Conservation (phyloP, 371 early-diverging fungal species). For the Blyttiomyces sp. region DNA sequence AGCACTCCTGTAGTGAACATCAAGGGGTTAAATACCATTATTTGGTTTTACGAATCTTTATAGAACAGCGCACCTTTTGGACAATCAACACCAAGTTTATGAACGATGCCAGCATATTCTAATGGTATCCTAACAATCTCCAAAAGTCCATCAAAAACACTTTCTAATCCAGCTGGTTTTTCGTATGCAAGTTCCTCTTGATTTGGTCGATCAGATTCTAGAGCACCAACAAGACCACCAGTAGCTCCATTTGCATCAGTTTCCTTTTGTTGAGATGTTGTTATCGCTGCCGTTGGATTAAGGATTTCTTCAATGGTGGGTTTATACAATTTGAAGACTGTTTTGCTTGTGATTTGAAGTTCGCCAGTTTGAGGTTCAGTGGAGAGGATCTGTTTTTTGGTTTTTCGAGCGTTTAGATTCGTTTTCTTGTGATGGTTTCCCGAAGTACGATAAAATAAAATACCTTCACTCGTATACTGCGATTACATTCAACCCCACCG, state of each 20-base stretch:
- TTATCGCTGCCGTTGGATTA: neutral
- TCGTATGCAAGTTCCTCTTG: neutral
- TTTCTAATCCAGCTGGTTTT: conserved; percentile 19
- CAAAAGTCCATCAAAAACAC: conserved; percentile 42
- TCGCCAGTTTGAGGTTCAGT: neutral
- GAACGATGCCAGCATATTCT: conserved; percentile 61
- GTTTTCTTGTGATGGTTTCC: neutral
- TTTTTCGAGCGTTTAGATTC: neutral
- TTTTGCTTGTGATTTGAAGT: neutral
- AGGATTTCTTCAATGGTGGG: neutral
- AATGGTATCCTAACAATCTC: conserved; percentile 81
- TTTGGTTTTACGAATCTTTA: neutral
- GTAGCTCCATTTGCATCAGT: too few relatives aligned
- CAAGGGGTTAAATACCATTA: conserved; percentile 10
- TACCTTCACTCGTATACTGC: neutral
- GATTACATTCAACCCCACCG: too few relatives aligned
- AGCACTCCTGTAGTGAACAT: conserved; percentile 59
- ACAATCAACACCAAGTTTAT: conserved; percentile 67
- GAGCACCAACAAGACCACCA: too few relatives aligned
- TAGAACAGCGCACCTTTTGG: conserved; percentile 61
- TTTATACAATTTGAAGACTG: neutral
- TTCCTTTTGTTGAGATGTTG: too few relatives aligned
- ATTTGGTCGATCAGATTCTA: too few relatives aligned
- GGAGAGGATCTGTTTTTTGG: neutral
- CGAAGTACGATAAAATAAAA: neutral